A percentile compares a stretch with the other conserved stretches of the same genome.
phyloP scores from a whole-genome alignment of 2,329 filamentous ascomycete genomes.

The Septoria petroselini region DNA sequence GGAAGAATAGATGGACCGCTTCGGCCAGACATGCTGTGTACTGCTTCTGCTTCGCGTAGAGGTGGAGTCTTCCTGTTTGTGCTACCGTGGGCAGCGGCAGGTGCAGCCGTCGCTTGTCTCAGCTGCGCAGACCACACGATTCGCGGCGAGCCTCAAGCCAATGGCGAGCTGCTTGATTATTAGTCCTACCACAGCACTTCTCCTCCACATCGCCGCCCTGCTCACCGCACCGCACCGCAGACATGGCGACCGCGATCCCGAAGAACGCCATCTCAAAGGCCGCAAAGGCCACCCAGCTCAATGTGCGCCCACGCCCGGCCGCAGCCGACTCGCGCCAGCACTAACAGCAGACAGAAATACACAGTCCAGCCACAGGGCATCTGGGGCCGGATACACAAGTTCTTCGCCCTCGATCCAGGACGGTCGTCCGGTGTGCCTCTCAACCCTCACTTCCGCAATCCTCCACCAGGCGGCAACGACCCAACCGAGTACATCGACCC shows the following conservation, averaged over 20 bases:
- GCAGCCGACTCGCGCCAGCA: background rate
- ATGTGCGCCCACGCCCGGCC: constrained; percentile 12
- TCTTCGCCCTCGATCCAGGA: constrained; percentile 76
- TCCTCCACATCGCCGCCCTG: background rate
- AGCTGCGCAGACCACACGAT: constrained; percentile 7
- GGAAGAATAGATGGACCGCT: constrained; percentile 5
- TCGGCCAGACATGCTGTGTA: background rate
- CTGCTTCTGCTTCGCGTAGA: too few relatives aligned
- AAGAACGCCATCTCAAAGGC: constrained; percentile 23
- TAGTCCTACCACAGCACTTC: too few relatives aligned
- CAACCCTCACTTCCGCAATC: constrained; percentile 88
- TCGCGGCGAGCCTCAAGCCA: background rate
- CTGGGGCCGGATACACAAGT: constrained; percentile 77
- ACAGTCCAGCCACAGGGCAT: constrained; percentile 85
- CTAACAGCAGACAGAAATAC: constrained; percentile 69
- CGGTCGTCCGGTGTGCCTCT: constrained; percentile 89
- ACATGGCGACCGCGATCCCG: constrained; percentile 24
- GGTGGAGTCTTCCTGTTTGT: constrained; percentile 1
- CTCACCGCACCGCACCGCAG: background rate
- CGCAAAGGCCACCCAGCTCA: constrained; percentile 20
- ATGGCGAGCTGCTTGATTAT: too few relatives aligned
- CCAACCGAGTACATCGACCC: constrained; percentile 75
- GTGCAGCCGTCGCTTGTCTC: constrained; percentile 17
- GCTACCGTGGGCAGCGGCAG: constrained; percentile 7
- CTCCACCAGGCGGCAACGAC: constrained; percentile 70